Base-by-base conservation (phyloP, 2,329 filamentous ascomycete species). In the Verticillium zaregamsianum region DNA sequence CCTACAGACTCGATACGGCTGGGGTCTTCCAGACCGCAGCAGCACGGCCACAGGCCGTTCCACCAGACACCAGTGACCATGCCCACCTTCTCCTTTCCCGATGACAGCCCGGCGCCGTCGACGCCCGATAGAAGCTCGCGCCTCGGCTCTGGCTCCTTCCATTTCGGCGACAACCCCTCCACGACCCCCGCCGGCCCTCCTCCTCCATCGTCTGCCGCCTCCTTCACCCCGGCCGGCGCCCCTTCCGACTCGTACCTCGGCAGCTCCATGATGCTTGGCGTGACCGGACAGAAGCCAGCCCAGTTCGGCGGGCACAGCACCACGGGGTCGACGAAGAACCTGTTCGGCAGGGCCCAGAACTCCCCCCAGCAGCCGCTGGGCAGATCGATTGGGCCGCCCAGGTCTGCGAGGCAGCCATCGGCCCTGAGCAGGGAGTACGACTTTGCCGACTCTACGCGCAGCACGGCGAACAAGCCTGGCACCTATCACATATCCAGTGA, bases 191-290 rank as follows among this genome's bases (percentile, higher is more conserved):
- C 79, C 20, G 83, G 79, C 0, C 79, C 79, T 32, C 81, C 79
- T 31, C 81, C 82, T 11, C 80, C 79, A 1, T 82, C 83, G 32
- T 82, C 82, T 8, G 77, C 78, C 9, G 79, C 79, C 5, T 84
- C 82, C 54, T 86, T 85, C 72, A 85, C 83, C 1, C 83, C 84
- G 1, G 77, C 78, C 17, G 85, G 85, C 61, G 82, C 83, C 17
- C 84, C 84, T 0, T 82, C 84, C 25, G 81, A 78, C 33, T 82
- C 81, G 14, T 85, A 78, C 67, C 72, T 86, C 40, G 80, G 82
- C 61, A 85, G 82, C 72, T 85, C 83, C 40, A 78, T 85, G 59
- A 75, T 82, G 73, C 77, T 77, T 57, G 78, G 73, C 54, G 73
- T 74, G 67, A 72, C 73, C 40, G 72, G 72, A 37, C 72, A 73